phyloP scores from a whole-genome alignment of 371 early-diverging fungal species.

The Mortierella sp. region DNA sequence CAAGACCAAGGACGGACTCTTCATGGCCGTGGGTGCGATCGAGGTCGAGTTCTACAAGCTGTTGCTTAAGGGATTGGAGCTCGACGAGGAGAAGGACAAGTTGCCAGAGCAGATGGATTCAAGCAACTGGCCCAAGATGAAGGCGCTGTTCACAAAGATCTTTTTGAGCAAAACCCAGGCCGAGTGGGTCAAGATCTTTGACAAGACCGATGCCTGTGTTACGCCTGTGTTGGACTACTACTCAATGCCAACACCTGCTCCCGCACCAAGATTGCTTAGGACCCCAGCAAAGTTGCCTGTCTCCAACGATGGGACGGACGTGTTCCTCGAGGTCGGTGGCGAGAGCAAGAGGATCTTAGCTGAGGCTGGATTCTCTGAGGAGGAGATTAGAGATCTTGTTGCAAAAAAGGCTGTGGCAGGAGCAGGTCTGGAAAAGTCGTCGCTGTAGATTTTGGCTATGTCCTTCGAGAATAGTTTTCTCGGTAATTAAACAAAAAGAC shows the following conservation, averaged over 20 bases:
- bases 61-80: slow-evolving; percentile 67
- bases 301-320: slow-evolving; percentile 32
- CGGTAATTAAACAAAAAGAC: background rate
- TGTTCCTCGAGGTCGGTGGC: slow-evolving; percentile 66
- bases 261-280: slow-evolving; percentile 72
- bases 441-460: slow-evolving; percentile 22
- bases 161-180: slow-evolving; percentile 73
- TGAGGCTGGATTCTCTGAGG: slow-evolving; percentile 65
- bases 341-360: slow-evolving; percentile 67
- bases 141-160: slow-evolving; percentile 62
- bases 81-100: slow-evolving; percentile 55
- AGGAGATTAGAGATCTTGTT: slow-evolving; percentile 57
- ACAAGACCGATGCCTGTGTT: slow-evolving; percentile 79
- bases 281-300: slow-evolving; percentile 64
- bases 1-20: slow-evolving; percentile 76
- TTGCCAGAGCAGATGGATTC: slow-evolving; percentile 70
- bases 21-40: slow-evolving; percentile 82
- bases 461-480: background rate
- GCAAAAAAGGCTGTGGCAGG: slow-evolving; percentile 47
- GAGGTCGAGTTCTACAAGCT: slow-evolving; percentile 78
- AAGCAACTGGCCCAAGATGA: slow-evolving; percentile 69
- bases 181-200: slow-evolving; percentile 79
- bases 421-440: slow-evolving; percentile 43
- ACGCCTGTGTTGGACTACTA: slow-evolving; percentile 77
- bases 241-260: slow-evolving; percentile 64